Percentiles rank a stretch among this genome's conserved stretches.
phyloP scores from a whole-genome alignment of 495 filamentous ascomycete genomes.

The Hypoxylon subgilvum region DNA sequence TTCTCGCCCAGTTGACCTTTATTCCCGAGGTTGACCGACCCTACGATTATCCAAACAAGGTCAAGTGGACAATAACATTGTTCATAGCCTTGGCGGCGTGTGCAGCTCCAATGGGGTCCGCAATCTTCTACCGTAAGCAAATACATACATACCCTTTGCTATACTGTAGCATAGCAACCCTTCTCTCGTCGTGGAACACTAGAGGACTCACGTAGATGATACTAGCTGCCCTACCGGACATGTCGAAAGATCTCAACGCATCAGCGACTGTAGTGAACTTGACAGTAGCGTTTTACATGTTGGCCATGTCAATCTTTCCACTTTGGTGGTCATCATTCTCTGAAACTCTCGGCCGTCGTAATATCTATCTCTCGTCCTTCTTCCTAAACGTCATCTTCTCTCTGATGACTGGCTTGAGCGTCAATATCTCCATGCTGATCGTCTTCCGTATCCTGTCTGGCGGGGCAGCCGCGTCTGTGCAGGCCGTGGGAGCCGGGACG shows the following conservation, averaged over 20 bases:
- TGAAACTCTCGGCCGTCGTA: conserved; percentile 79
- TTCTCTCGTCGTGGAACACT: neutral
- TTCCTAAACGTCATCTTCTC: conserved; percentile 79
- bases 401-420: conserved; percentile 72
- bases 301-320: conserved; percentile 87
- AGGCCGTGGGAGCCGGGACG: conserved; percentile 90
- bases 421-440: conserved; percentile 82
- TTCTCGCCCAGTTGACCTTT: conserved; percentile 73
- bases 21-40: conserved; percentile 84
- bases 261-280: conserved; percentile 78
- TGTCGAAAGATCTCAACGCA: conserved; percentile 68
- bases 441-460: conserved; percentile 82
- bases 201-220: conserved; percentile 21
- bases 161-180: conserved; percentile 1
- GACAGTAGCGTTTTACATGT: conserved; percentile 86
- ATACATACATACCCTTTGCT: conserved; percentile 10
- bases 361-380: conserved; percentile 86
- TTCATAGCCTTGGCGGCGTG: conserved; percentile 77
- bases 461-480: conserved; percentile 84
- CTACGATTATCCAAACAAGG: conserved; percentile 69
- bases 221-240: conserved; percentile 72
- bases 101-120: conserved; percentile 82
- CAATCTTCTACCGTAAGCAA: conserved; percentile 80
- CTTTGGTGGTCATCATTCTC: conserved; percentile 96
- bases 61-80: conserved; percentile 87